Conservation (phyloP, 2,329 filamentous ascomycete species). For the Paecilomyces niveus region DNA sequence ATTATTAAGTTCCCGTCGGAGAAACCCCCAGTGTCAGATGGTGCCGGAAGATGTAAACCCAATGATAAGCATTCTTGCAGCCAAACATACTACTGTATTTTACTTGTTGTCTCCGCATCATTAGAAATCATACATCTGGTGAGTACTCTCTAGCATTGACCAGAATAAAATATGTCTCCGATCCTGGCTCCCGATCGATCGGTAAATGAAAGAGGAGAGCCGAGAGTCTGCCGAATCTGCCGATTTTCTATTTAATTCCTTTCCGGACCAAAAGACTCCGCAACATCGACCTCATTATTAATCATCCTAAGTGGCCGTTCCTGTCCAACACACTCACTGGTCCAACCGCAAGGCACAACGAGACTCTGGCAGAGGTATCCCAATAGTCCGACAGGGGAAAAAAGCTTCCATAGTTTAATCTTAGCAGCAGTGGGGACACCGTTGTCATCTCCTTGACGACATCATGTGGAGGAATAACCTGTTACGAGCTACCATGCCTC, state of each 20-base stretch:
- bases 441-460: background rate
- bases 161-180: too few relatives aligned
- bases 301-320: slow-evolving; percentile 1
- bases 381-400: background rate
- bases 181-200: background rate
- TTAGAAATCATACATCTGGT: too few relatives aligned
- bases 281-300: slow-evolving; percentile 2
- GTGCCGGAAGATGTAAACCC: too few relatives aligned
- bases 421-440: background rate
- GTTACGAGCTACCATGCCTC: background rate
- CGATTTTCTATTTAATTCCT: too few relatives aligned
- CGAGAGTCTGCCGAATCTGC: background rate
- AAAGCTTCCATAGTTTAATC: background rate
- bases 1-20: too few relatives aligned
- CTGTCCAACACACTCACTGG: background rate
- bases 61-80: too few relatives aligned
- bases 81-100: too few relatives aligned
- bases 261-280: slow-evolving; percentile 1
- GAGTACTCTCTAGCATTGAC: too few relatives aligned
- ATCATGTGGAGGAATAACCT: background rate
- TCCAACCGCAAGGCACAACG: background rate
- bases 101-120: too few relatives aligned
- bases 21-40: too few relatives aligned
- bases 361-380: background rate
- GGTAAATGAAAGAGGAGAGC: background rate